Evolutionary conservation across 805 yeast genomes (phyloP).

Genomic region (Wickerhamiella australiensis): DNA sequence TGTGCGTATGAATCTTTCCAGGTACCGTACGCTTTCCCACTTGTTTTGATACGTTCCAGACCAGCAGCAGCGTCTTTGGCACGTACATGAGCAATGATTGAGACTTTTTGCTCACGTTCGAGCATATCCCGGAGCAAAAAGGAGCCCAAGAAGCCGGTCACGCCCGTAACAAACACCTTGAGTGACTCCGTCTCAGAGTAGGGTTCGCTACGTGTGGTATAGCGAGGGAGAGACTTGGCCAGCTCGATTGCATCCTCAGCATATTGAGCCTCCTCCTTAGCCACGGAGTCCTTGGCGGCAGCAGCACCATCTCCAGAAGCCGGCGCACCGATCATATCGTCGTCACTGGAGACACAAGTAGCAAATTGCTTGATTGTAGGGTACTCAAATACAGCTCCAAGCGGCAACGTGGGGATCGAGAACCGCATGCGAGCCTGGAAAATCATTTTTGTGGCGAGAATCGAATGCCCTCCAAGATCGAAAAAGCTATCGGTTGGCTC

Average conservation of each 20-base stretch:
- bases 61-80: constrained; percentile 62
- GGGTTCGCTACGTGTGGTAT: constrained; percentile 37
- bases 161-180: constrained; percentile 82
- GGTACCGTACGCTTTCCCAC: constrained; percentile 73
- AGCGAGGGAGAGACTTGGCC: constrained; percentile 33
- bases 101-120: constrained; percentile 41
- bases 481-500: constrained; percentile 80
- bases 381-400: constrained; percentile 78
- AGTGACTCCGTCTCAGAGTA: constrained; percentile 31
- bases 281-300: constrained; percentile 18
- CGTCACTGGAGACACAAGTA: constrained; percentile 47
- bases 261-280: constrained; percentile 32
- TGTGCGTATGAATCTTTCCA: constrained; percentile 53
- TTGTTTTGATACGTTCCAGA: constrained; percentile 56
- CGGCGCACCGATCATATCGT: constrained; percentile 28
- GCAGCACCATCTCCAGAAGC: constrained; percentile 31
- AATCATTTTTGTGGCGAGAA: constrained; percentile 92
- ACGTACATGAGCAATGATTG: constrained; percentile 80
- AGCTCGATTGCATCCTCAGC: constrained; percentile 59
- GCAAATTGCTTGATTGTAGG: constrained; percentile 81
- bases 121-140: constrained; percentile 71
- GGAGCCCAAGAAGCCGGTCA: constrained; percentile 92
- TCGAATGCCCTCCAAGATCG: constrained; percentile 96
- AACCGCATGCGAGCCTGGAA: constrained; percentile 74
- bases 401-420: constrained; percentile 61